A percentile compares a stretch with the other conserved stretches of the same genome.
Evolutionary conservation across 352 stramenopile species (phyloP).

Genomic region (Phytophthora meadii): DNA sequence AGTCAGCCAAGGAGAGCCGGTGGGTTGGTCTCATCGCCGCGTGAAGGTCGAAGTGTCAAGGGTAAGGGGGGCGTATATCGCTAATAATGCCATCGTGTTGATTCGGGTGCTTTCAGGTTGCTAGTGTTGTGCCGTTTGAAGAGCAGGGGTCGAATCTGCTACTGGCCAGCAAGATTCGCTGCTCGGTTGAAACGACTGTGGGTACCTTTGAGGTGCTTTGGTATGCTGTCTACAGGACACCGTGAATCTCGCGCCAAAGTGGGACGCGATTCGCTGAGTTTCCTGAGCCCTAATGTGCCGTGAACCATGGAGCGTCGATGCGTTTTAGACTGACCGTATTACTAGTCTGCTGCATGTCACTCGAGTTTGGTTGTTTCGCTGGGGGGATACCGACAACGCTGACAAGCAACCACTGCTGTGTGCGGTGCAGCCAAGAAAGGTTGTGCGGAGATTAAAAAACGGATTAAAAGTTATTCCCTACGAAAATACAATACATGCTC

Average conservation of each 20-base stretch:
- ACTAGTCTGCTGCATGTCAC: too few species aligned
- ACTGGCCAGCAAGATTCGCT: constrained; percentile 25
- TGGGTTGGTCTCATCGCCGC: constrained; percentile 26
- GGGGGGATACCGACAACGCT: too few species aligned
- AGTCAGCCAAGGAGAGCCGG: constrained; percentile 7
- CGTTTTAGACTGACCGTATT: too few species aligned
- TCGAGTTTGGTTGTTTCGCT: background rate
- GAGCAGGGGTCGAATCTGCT: constrained; percentile 15
- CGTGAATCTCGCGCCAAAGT: constrained; percentile 26
- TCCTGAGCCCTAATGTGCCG: background rate
- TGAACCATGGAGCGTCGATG: background rate
- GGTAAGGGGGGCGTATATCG: constrained; percentile 14
- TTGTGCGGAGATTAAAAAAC: constrained; percentile 7
- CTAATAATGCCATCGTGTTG: constrained; percentile 1
- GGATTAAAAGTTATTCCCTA: constrained; percentile 3
- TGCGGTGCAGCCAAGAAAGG: background rate
- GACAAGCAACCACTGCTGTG: background rate
- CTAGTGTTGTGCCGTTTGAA: constrained; percentile 1
- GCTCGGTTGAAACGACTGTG: constrained; percentile 3
- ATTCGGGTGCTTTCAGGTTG: constrained; percentile 1
- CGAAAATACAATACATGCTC: too few species aligned
- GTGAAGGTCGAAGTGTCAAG: constrained; percentile 1
- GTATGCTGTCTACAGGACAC: constrained; percentile 4
- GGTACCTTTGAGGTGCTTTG: constrained; percentile 17
- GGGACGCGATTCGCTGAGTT: constrained; percentile 19